phyloP scores from a whole-genome alignment of 164 flowering plant species.

The Sedum album region DNA sequence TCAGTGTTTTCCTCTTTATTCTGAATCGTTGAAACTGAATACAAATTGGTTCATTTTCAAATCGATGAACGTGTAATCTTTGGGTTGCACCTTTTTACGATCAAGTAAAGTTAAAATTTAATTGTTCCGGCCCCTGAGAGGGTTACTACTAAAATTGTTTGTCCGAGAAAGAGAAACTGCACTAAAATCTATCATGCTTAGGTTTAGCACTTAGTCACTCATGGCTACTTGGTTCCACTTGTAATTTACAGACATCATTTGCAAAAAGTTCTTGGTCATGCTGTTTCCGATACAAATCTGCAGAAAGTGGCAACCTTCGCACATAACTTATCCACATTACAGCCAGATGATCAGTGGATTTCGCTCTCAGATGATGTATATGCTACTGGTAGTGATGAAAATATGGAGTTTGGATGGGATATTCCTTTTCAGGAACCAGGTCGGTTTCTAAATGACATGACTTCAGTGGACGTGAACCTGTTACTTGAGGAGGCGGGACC shows the following conservation, averaged over 20 bases:
- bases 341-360: constrained; percentile 27
- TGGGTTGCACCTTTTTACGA: not conserved
- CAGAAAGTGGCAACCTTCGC: not conserved
- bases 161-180: no score
- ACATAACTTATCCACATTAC: constrained; percentile 20
- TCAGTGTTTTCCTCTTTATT: constrained; percentile 28
- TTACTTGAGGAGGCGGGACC: constrained; percentile 26
- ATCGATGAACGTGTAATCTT: not conserved
- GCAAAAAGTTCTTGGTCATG: not conserved
- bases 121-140: no score
- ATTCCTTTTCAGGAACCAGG: constrained; percentile 60
- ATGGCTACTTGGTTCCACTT: not conserved
- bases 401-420: constrained; percentile 70
- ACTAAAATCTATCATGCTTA: not conserved
- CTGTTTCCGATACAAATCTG: not conserved
- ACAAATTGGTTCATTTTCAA: constrained; percentile 25
- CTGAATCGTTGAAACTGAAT: constrained; percentile 39
- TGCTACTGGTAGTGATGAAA: constrained; percentile 19
- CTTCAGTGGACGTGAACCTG: constrained; percentile 42
- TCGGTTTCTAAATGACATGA: constrained; percentile 63
- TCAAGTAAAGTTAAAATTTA: not conserved
- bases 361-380: constrained; percentile 16
- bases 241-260: not conserved
- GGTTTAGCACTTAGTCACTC: not conserved
- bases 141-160: no score